Evolutionary conservation across 2,329 filamentous ascomycete species (phyloP).

Genomic region (Aspergillus puulaauensis): DNA sequence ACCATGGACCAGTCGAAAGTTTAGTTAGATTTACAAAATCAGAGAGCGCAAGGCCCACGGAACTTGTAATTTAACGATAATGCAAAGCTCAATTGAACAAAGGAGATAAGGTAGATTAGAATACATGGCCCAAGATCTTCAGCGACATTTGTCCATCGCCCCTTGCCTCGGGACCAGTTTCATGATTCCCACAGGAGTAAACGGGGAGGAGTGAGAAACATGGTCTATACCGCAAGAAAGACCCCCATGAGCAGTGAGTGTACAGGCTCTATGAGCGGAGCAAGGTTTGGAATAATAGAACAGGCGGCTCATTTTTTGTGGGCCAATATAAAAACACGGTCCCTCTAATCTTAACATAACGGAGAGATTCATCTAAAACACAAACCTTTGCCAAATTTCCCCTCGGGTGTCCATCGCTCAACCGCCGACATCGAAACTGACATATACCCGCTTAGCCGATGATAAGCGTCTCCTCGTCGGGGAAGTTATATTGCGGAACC

Average conservation of each 20-base stretch:
- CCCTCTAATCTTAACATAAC: slow-evolving; percentile 38
- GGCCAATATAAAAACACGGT: slow-evolving; percentile 41
- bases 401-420: slow-evolving; percentile 6
- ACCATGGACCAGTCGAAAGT: no score
- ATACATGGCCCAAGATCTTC: slow-evolving; percentile 10
- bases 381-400: slow-evolving; percentile 19
- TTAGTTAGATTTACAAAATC: no score
- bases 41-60: neutral
- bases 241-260: slow-evolving; percentile 13
- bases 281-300: slow-evolving; percentile 16
- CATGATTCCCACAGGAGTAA: slow-evolving; percentile 5
- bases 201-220: slow-evolving; percentile 15
- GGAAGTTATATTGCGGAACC: slow-evolving; percentile 89
- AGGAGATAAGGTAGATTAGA: slow-evolving; percentile 11
- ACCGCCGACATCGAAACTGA: slow-evolving; percentile 3
- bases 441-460: slow-evolving; percentile 71
- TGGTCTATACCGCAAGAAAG: slow-evolving; percentile 21
- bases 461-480: slow-evolving; percentile 80
- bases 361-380: slow-evolving; percentile 34
- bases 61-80: neutral
- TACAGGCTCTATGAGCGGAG: slow-evolving; percentile 19
- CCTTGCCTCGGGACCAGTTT: slow-evolving; percentile 1
- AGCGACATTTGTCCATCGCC: slow-evolving; percentile 5
- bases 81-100: slow-evolving; percentile 9
- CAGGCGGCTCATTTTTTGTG: slow-evolving; percentile 33